phyloP scores from a whole-genome alignment of 352 stramenopile species.

The Phytophthora lateralis region DNA sequence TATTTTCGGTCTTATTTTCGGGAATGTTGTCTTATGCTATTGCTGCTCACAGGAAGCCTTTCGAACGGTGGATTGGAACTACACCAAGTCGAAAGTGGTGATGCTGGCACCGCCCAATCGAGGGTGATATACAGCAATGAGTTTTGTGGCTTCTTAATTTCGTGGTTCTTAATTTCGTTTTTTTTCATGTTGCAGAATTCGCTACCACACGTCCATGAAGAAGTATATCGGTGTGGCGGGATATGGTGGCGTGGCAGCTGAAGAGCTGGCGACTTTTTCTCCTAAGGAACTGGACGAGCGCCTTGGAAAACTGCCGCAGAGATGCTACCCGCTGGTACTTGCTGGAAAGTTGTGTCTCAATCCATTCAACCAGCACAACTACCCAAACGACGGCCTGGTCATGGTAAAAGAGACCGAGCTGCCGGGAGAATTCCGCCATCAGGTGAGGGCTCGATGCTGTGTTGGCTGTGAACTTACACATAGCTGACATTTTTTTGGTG shows the following conservation, averaged over 20 bases:
- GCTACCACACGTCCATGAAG: slow-evolving; percentile 69
- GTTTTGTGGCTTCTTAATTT: slow-evolving; percentile 2
- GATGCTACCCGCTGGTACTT: slow-evolving; percentile 67
- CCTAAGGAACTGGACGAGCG: slow-evolving; percentile 50
- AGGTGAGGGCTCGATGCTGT: slow-evolving; percentile 29
- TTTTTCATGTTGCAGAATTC: slow-evolving; percentile 37
- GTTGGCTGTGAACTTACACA: not conserved
- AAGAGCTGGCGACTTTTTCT: slow-evolving; percentile 57
- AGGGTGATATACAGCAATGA: slow-evolving; percentile 37
- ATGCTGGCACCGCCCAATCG: slow-evolving; percentile 78
- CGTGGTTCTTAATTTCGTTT: not conserved
- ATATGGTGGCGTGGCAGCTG: slow-evolving; percentile 61
- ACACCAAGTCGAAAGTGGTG: slow-evolving; percentile 71
- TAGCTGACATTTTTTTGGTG: not conserved
- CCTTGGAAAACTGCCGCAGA: slow-evolving; percentile 66
- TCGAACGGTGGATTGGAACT: slow-evolving; percentile 71
- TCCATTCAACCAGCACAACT: slow-evolving; percentile 76
- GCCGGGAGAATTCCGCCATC: slow-evolving; percentile 72
- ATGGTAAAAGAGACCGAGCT: slow-evolving; percentile 70
- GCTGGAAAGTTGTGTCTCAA: slow-evolving; percentile 73
- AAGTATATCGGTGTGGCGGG: slow-evolving; percentile 54
- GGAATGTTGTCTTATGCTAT: not conserved
- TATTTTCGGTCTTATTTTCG: slow-evolving; percentile 6
- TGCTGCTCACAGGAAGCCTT: slow-evolving; percentile 62
- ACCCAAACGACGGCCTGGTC: slow-evolving; percentile 71